Evolutionary conservation across 163 green algal species (phyloP).

Genomic region (Scenedesmus sp.): DNA sequence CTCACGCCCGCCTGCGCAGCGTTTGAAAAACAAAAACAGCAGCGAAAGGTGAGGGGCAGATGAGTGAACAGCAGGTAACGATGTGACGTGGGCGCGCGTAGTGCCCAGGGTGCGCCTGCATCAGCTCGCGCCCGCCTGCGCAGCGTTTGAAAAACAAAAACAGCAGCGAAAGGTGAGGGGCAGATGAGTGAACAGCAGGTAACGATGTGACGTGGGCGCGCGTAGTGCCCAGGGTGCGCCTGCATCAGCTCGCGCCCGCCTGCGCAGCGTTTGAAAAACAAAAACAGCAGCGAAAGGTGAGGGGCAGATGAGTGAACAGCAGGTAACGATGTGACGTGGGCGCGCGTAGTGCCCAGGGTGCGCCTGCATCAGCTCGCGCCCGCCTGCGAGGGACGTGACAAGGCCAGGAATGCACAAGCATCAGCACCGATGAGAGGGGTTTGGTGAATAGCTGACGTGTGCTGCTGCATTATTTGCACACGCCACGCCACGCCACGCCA

Average conservation of each 20-base stretch:
- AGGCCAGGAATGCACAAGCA: not conserved
- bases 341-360: constrained; percentile 51
- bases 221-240: constrained; percentile 54
- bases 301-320: not conserved
- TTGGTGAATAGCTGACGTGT: no score
- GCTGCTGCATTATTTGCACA: no score
- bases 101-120: constrained; percentile 58
- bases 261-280: constrained; percentile 4
- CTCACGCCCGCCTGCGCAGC: constrained; percentile 45
- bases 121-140: constrained; percentile 55
- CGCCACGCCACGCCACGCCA: not conserved
- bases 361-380: constrained; percentile 52
- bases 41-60: not conserved
- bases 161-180: not conserved
- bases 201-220: not conserved
- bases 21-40: not conserved
- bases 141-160: not conserved
- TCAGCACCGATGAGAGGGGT: not conserved
- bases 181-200: not conserved
- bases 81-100: not conserved
- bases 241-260: constrained; percentile 55
- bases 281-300: not conserved
- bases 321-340: not conserved
- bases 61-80: not conserved
- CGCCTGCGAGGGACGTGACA: constrained; percentile 37